Base-by-base conservation (phyloP, 225 moss, liverwort and hornwort species). In the Pseudoscleropodium purum region DNA sequence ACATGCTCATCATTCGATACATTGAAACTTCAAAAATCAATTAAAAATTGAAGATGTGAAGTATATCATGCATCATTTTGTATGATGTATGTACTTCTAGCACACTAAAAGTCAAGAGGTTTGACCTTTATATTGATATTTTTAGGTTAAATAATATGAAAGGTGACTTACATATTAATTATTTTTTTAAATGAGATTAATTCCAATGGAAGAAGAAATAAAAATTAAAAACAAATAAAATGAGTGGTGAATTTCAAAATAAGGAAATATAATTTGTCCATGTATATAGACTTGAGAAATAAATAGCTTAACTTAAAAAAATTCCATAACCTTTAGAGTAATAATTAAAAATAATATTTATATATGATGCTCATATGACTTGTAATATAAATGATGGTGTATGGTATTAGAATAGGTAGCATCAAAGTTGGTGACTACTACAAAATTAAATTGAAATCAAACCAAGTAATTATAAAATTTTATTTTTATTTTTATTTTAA, bases 1-100 rank as follows among this genome's bases (percentile, higher is more conserved):
- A 19, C 5, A 75, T 11, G 7, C 11, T 1, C 4, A 0, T 52
- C 1, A n/a, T n/a, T n/a, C n/a, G 1, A 2, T 34, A 23, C 9
- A 77, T 52, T 52, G 9, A 25, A 79, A 79, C 15, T 79, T 79
- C 16, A 37, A 79, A 77, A 54, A 36, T 52, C 6, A 52, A 77
- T 23, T 36, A 23, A 34, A 21, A 13, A 54, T 3, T 24, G 24
- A 15, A 3, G 15, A 37, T 78, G 15, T 36, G 14, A 76, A 76
- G 52, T 13, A 23, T 31, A 9, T 76, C 14, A 5, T 34, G 25
- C 15, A 54, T 78, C 21, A 54, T 51, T 77, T 21, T 7, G 2
- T 13, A 51, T 51, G 20, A 34, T 33, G 33, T 49, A 51, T 8
- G 13, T 12, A 13, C 34, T 76, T 51, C 5, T 51, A 21, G 51